Percentiles rank a stretch among this genome's conserved stretches.
Conservation (phyloP, 2,329 filamentous ascomycete species). For the Microascus cirrosus region DNA sequence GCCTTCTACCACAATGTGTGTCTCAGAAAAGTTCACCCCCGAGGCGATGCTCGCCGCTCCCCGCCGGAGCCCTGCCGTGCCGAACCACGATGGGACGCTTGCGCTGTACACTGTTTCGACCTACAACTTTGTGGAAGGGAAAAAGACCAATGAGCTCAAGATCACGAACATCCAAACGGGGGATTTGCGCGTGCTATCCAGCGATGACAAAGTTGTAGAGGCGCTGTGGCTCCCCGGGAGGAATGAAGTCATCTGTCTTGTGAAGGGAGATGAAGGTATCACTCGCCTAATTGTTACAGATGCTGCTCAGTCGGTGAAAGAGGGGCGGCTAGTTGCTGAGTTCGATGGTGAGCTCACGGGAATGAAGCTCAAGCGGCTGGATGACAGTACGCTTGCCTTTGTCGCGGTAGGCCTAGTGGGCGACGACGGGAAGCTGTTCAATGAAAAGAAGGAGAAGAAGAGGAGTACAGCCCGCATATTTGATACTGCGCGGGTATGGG, state of each 20-base stretch:
- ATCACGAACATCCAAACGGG: slow-evolving; percentile 20
- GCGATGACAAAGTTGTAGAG: slow-evolving; percentile 18
- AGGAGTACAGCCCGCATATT: slow-evolving; percentile 13
- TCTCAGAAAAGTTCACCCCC: slow-evolving; percentile 14
- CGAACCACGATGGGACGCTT: slow-evolving; percentile 26
- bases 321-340: slow-evolving; percentile 15
- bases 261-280: slow-evolving; percentile 14
- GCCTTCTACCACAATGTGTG: neutral
- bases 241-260: slow-evolving; percentile 20
- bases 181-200: slow-evolving; percentile 13
- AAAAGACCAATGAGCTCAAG: slow-evolving; percentile 18
- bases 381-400: slow-evolving; percentile 21
- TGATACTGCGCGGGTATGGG: slow-evolving; percentile 18
- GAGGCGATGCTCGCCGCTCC: slow-evolving; percentile 19
- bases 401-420: slow-evolving; percentile 21
- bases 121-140: slow-evolving; percentile 20
- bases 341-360: slow-evolving; percentile 19
- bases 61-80: slow-evolving; percentile 20
- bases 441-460: slow-evolving; percentile 14
- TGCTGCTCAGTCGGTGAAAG: slow-evolving; percentile 10
- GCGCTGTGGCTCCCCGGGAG: slow-evolving; percentile 21
- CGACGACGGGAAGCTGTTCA: slow-evolving; percentile 18
- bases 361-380: slow-evolving; percentile 21
- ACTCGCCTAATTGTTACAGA: slow-evolving; percentile 19
- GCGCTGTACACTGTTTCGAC: slow-evolving; percentile 27